phyloP scores from a whole-genome alignment of 768 basidiomycete genomes.

The Dendrothele bispora region DNA sequence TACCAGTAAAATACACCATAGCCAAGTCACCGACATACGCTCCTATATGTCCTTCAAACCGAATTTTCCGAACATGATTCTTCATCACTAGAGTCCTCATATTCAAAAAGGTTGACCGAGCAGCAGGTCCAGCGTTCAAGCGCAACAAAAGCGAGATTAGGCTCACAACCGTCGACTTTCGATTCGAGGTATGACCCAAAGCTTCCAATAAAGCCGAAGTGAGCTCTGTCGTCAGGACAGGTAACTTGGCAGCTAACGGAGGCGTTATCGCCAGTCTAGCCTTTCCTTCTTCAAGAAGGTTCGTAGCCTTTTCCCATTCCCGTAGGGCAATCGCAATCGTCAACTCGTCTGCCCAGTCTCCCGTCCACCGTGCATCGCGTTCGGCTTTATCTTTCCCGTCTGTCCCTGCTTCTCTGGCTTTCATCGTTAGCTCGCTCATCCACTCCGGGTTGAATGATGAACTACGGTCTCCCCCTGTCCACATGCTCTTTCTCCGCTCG shows the following conservation, averaged over 20 bases:
- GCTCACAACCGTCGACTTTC: slow-evolving; percentile 71
- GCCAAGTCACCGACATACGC: slow-evolving; percentile 87
- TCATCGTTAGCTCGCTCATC: slow-evolving; percentile 70
- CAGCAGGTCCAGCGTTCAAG: slow-evolving; percentile 74
- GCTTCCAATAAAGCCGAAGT: slow-evolving; percentile 69
- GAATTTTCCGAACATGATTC: slow-evolving; percentile 80
- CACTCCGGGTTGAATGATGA: slow-evolving; percentile 56
- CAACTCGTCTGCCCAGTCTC: slow-evolving; percentile 89
- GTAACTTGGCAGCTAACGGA: slow-evolving; percentile 56
- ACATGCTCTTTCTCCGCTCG: slow-evolving; percentile 80
- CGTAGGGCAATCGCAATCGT: slow-evolving; percentile 89
- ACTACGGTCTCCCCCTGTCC: slow-evolving; percentile 48
- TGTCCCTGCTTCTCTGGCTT: slow-evolving; percentile 41
- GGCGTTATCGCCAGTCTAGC: slow-evolving; percentile 58
- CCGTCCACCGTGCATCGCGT: slow-evolving; percentile 81
- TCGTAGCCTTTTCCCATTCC: slow-evolving; percentile 87
- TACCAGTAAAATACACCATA: slow-evolving; percentile 87
- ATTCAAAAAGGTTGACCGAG: slow-evolving; percentile 78
- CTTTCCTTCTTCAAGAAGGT: slow-evolving; percentile 78
- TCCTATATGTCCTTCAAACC: slow-evolving; percentile 85
- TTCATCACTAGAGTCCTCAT: slow-evolving; percentile 76
- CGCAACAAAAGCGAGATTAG: slow-evolving; percentile 74
- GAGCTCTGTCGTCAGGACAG: slow-evolving; percentile 64
- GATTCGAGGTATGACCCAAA: slow-evolving; percentile 72
- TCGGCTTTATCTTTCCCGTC: slow-evolving; percentile 75